These are phyloP conservation scores for Pseudocercospora ulei DNA, from an alignment of 2,329 filamentous ascomycete genomes.

Conservation along the genomic window DNA sequence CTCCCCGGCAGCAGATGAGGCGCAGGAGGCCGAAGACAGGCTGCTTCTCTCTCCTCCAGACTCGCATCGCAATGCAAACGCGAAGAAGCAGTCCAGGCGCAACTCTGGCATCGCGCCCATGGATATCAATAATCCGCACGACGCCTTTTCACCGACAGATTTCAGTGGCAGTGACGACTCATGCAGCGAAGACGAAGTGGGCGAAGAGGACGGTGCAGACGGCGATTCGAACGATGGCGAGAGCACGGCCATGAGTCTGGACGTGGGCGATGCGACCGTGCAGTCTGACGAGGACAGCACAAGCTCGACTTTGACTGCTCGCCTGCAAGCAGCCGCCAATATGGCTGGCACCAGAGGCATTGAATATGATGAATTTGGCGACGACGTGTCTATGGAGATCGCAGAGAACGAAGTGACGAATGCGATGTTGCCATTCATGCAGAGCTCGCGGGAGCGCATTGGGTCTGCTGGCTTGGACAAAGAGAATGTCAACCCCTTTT, in stretches of 20 bases:
- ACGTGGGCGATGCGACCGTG: constrained; percentile 46
- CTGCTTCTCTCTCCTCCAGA: constrained; percentile 34
- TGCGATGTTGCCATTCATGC: constrained; percentile 63
- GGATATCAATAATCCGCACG: constrained; percentile 55
- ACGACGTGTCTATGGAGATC: constrained; percentile 47
- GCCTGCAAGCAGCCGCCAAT: constrained; percentile 66
- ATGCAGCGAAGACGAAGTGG: constrained; percentile 45
- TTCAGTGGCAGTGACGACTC: constrained; percentile 50
- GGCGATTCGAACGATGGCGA: constrained; percentile 51
- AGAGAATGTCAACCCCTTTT: constrained; percentile 45
- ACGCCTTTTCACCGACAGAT: constrained; percentile 65
- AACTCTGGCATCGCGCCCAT: constrained; percentile 58
- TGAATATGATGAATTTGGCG: constrained; percentile 48
- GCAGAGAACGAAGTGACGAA: constrained; percentile 61
- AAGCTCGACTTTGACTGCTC: constrained; percentile 52
- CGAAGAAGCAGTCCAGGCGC: constrained; percentile 53
- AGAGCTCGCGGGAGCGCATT: constrained; percentile 32
- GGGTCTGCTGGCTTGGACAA: constrained; percentile 37
- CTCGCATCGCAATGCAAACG: constrained; percentile 54
- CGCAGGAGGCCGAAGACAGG: constrained; percentile 45
- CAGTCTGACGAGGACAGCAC: constrained; percentile 42
- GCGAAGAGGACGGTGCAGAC: constrained; percentile 47
- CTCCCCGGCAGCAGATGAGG: constrained; percentile 42
- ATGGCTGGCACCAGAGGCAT: constrained; percentile 65
- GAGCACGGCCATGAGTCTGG: constrained; percentile 72